Percentiles rank a stretch among this genome's conserved stretches.
These are phyloP conservation scores for Choanephora cucurbitarum DNA, from an alignment of 371 early-diverging fungal genomes.

Conservation along the genomic window DNA sequence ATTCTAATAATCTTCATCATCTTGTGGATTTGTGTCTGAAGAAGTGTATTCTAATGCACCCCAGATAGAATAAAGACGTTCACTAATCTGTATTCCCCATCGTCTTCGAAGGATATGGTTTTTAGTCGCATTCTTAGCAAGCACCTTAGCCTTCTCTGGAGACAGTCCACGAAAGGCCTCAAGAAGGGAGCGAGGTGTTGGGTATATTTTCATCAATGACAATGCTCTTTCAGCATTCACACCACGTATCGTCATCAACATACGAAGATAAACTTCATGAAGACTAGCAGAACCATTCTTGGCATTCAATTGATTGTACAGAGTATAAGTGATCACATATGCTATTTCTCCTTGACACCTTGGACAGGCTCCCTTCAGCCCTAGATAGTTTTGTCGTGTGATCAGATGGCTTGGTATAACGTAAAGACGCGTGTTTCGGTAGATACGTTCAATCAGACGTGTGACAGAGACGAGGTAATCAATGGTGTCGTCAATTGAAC, in stretches of 20 bases:
- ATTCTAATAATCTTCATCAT: neutral
- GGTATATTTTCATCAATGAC: constrained; percentile 66
- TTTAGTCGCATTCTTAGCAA: constrained; percentile 40
- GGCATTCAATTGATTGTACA: constrained; percentile 64
- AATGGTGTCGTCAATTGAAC: constrained; percentile 73
- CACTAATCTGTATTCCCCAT: constrained; percentile 54
- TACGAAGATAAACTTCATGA: constrained; percentile 73
- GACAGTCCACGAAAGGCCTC: constrained; percentile 39
- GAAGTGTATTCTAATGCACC: constrained; percentile 24
- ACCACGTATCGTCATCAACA: constrained; percentile 83
- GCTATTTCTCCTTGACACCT: constrained; percentile 6
- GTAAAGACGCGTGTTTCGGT: constrained; percentile 51
- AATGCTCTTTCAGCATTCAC: constrained; percentile 82
- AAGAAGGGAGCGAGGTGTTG: constrained; percentile 64
- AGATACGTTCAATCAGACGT: constrained; percentile 45
- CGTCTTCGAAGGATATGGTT: constrained; percentile 47
- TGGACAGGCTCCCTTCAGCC: constrained; percentile 42
- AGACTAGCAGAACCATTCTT: constrained; percentile 70
- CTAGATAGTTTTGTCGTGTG: constrained; percentile 52
- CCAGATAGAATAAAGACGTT: constrained; percentile 64
- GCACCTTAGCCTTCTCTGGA: constrained; percentile 29
- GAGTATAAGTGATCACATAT: constrained; percentile 58
- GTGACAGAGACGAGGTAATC: constrained; percentile 70
- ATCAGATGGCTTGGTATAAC: constrained; percentile 61
- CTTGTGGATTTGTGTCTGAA: neutral